Evolutionary conservation across 768 basidiomycete genomes (phyloP).

Genomic region (Suillus subaureus): DNA sequence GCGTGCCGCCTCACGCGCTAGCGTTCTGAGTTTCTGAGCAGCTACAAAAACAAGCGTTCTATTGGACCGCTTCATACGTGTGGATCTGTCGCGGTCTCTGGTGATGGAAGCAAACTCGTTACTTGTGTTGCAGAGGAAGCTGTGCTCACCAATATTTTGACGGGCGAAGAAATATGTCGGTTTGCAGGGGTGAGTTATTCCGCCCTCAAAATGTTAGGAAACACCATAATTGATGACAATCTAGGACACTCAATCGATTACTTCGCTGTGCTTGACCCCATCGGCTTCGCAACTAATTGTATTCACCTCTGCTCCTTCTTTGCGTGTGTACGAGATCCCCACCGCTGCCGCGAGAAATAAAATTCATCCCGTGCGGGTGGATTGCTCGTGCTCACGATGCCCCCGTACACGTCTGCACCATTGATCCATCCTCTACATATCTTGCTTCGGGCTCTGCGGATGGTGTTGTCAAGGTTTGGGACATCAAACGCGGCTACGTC

Average conservation of each 20-base stretch:
- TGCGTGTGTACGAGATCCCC: conserved; percentile 86
- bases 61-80: conserved; percentile 86
- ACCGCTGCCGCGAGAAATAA: conserved; percentile 44
- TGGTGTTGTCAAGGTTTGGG: conserved; percentile 97
- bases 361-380: conserved; percentile 70
- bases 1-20: neutral
- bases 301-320: conserved; percentile 78
- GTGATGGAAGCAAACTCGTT: conserved; percentile 77
- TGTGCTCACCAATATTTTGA: conserved; percentile 77
- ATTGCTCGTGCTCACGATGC: conserved; percentile 90
- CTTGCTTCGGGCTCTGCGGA: conserved; percentile 97
- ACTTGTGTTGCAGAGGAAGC: conserved; percentile 89
- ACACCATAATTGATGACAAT: conserved; percentile 7
- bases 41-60: conserved; percentile 74
- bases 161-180: conserved; percentile 74
- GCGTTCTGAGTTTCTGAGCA: conserved; percentile 27
- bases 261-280: conserved; percentile 80
- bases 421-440: conserved; percentile 85
- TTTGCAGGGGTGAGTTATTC: conserved; percentile 74
- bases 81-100: conserved; percentile 80
- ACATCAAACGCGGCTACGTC: conserved; percentile 81
- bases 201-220: conserved; percentile 8
- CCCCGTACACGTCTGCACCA: conserved; percentile 86
- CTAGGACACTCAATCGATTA: conserved; percentile 85
- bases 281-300: conserved; percentile 74